Base-by-base conservation (phyloP, 2,329 filamentous ascomycete species). In the Penicillium sp. region DNA sequence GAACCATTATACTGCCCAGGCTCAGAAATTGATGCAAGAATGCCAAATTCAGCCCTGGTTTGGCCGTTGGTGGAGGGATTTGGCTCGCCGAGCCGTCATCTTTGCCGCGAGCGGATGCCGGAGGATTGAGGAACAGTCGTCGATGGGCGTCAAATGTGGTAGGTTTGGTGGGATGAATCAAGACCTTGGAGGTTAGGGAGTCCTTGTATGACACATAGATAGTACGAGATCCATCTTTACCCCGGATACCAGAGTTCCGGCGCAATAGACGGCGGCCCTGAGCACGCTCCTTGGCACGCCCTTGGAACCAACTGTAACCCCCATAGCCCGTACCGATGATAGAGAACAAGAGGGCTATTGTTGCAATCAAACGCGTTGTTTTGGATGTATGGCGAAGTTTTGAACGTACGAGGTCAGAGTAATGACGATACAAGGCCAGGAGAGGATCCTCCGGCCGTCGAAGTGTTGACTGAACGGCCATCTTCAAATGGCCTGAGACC, bases 1-100 rank as follows among this genome's bases (percentile, higher is more conserved):
- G 93, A 54, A 99, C 88, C 89, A 97, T 95, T 65, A 99, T 97
- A 72, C 90, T 96, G 74, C 97, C 83, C 46, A 99, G 75, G 64
- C 92, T 96, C 43, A 97, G 78, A 62, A 99, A 97, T 71, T 99
- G 93, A 68, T 99, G 93, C 45, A 99, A 72, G 64, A 99, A 99
- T 10, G 93, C 93, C 50, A 99, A 78, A 66, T 99, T 99, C 33
- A 99, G 75, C 0, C 93, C 93, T 0, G 93, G 90, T 69, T 95
- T 97, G 3, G 91, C 92, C 67, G 95, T 88, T 9, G 88, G 81
- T 2, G 91, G 88, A 13, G 93, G 93, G 5, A 95, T 89, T 36
- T 82, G 80, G 30, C 75, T 77, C 37, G 67, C 62, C 4, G 70
- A 64, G 16, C 80, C 79, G 12, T 84, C 83, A 67, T 90, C 84